These are phyloP conservation scores for Coemansia sp. DNA, from an alignment of 192 early-diverging fungal species.

Conservation along the genomic window DNA sequence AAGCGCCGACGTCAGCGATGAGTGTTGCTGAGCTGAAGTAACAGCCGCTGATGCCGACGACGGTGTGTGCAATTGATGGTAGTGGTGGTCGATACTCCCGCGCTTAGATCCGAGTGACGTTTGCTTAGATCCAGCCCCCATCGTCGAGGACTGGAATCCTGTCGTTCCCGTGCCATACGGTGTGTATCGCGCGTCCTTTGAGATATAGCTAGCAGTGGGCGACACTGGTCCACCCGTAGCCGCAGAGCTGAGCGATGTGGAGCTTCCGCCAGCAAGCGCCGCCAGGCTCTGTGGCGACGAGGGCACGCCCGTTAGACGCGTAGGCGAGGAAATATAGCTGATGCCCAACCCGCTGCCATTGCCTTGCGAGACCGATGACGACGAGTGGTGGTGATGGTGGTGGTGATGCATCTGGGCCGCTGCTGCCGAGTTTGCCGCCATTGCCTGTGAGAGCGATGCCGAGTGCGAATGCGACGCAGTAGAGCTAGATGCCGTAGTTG, in stretches of 20 bases:
- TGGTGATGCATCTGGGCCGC: slow-evolving; percentile 35
- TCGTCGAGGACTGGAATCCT: slow-evolving; percentile 20
- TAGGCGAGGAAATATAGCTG: slow-evolving; percentile 39
- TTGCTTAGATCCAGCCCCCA: slow-evolving; percentile 7
- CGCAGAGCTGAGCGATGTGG: slow-evolving; percentile 16
- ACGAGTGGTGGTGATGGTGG: slow-evolving; percentile 24
- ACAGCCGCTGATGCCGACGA: slow-evolving; percentile 13
- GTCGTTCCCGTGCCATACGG: slow-evolving; percentile 28
- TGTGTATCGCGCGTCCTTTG: slow-evolving; percentile 38
- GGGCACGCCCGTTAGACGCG: slow-evolving; percentile 35
- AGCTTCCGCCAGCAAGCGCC: slow-evolving; percentile 15
- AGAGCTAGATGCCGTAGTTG: slow-evolving; percentile 21
- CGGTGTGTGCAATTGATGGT: slow-evolving; percentile 31
- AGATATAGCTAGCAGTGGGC: slow-evolving; percentile 34
- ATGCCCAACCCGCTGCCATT: slow-evolving; percentile 39
- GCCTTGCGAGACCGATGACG: slow-evolving; percentile 30
- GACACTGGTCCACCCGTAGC: slow-evolving; percentile 24
- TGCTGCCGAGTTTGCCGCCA: slow-evolving; percentile 27
- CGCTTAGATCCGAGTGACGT: slow-evolving; percentile 40
- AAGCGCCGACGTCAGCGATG: slow-evolving; percentile 28
- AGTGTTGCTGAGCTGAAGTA: slow-evolving; percentile 19
- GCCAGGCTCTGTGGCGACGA: slow-evolving; percentile 32
- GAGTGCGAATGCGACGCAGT: slow-evolving; percentile 51
- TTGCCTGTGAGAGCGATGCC: slow-evolving; percentile 53
- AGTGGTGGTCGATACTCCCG: slow-evolving; percentile 54